Percentiles rank a stretch among this genome's conserved stretches.
Conservation (phyloP, 129 eudicot species). For the Smallanthus sonchifolius region DNA sequence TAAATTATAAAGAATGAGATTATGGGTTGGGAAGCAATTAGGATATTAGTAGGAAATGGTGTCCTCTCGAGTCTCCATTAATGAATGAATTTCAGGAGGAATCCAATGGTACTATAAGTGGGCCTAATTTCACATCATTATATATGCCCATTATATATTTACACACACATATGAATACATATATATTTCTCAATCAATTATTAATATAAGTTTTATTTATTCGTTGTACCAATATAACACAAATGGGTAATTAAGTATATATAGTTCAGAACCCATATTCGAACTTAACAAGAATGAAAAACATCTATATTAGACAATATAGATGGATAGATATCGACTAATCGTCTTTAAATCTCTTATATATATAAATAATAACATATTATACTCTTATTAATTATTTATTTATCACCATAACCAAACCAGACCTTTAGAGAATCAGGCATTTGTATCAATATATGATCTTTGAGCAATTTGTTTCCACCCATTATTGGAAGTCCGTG, state of each 20-base stretch:
- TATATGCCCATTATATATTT: constrained; percentile 13
- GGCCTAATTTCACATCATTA: constrained; percentile 36
- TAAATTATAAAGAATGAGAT: constrained; percentile 1
- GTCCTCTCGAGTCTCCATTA: constrained; percentile 25
- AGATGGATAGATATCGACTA: not conserved
- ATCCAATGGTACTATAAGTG: constrained; percentile 46
- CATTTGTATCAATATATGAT: constrained; percentile 24
- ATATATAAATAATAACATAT: not conserved
- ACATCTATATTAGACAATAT: constrained; percentile 20
- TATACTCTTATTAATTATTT: constrained; percentile 14
- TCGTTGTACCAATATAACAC: constrained; percentile 1
- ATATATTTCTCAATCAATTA: not conserved
- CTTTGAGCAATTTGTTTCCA: constrained; percentile 13
- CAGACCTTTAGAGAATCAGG: constrained; percentile 17
- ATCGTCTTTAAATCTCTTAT: constrained; percentile 4
- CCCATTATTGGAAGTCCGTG: constrained; percentile 15
- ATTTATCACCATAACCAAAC: constrained; percentile 11
- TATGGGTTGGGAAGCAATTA: constrained; percentile 31
- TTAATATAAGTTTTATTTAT: not conserved
- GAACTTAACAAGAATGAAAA: constrained; percentile 13
- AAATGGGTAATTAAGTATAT: constrained; percentile 4
- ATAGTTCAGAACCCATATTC: constrained; percentile 10
- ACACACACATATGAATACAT: not conserved
- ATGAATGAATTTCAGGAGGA: constrained; percentile 28
- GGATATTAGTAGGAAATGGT: constrained; percentile 22